A percentile compares a stretch with the other conserved stretches of the same genome.
These are phyloP conservation scores for Fusarium fracticaudum DNA, from an alignment of 2,329 filamentous ascomycete species.

Conservation along the genomic window DNA sequence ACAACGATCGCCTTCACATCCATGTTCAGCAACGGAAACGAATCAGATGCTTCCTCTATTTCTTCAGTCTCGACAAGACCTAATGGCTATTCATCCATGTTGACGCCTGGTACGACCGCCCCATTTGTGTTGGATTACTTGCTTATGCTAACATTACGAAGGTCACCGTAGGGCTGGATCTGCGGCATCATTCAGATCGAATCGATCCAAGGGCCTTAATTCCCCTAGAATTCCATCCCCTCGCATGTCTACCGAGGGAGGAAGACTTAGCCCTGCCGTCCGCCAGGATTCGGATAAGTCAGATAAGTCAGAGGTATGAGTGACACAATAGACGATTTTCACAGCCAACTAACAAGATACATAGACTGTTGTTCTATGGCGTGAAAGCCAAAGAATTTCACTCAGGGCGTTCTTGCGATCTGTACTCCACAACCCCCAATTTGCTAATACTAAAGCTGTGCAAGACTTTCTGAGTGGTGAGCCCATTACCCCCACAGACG, in stretches of 20 bases:
- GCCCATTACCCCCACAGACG: slow-evolving; percentile 79
- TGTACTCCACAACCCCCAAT: slow-evolving; percentile 83
- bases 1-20: slow-evolving; percentile 66
- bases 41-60: slow-evolving; percentile 81
- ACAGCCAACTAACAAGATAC: slow-evolving; percentile 39
- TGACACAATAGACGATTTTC: too few species aligned
- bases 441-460: slow-evolving; percentile 85
- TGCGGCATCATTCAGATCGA: slow-evolving; percentile 46
- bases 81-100: slow-evolving; percentile 36
- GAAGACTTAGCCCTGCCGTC: slow-evolving; percentile 41
- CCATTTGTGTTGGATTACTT: neutral
- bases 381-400: slow-evolving; percentile 91
- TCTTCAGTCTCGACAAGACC: slow-evolving; percentile 79
- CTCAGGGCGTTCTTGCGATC: slow-evolving; percentile 90
- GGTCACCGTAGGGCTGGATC: slow-evolving; percentile 42
- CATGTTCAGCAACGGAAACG: slow-evolving; percentile 65
- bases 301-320: slow-evolving; percentile 42
- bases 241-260: slow-evolving; percentile 46
- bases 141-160: slow-evolving; percentile 21
- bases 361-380: slow-evolving; percentile 72
- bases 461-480: slow-evolving; percentile 81
- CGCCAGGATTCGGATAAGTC: slow-evolving; percentile 36
- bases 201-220: slow-evolving; percentile 43
- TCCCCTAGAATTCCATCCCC: slow-evolving; percentile 44
- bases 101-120: slow-evolving; percentile 40